phyloP scores from a whole-genome alignment of 176 grass and related monocot genomes.

The Phyllostachys edulis region DNA sequence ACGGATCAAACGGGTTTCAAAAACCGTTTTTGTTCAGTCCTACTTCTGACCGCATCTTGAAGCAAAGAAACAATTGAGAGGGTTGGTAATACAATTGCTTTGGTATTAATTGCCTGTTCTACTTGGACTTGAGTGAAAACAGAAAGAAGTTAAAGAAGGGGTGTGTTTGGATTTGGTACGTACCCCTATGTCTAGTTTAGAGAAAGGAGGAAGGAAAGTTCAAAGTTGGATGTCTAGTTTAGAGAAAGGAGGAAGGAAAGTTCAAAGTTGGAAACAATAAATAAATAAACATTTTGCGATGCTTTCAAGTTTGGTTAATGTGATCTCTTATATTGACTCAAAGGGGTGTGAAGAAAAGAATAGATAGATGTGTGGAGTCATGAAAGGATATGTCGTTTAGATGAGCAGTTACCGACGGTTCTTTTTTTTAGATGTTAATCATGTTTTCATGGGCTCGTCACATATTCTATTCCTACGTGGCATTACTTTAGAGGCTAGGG shows the following conservation, averaged over 20 bases:
- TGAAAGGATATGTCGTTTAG: not conserved
- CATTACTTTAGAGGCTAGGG: not conserved
- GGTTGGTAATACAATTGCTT: not conserved
- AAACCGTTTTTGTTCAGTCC: too few species aligned
- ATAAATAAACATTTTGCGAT: not conserved
- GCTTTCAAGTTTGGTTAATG: not conserved
- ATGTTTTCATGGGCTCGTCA: not conserved
- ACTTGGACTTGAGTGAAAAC: not conserved
- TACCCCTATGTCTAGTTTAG: not conserved
- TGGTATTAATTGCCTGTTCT: not conserved
- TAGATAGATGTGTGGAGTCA: not conserved
- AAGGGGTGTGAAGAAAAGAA: not conserved
- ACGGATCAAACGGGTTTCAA: too few species aligned
- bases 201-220: not conserved
- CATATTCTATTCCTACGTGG: not conserved
- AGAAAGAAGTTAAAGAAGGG: not conserved
- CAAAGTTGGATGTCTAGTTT: not conserved
- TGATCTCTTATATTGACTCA: not conserved
- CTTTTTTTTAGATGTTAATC: not conserved
- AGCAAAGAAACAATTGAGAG: not conserved
- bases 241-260: not conserved
- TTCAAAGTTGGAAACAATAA: not conserved
- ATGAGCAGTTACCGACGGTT: not conserved
- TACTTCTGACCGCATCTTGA: not conserved
- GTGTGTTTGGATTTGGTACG: not conserved